Percentiles rank a stretch among this genome's conserved stretches.
These are phyloP conservation scores for Venturia aucupariae DNA, from an alignment of 2,329 filamentous ascomycete genomes.

Conservation along the genomic window DNA sequence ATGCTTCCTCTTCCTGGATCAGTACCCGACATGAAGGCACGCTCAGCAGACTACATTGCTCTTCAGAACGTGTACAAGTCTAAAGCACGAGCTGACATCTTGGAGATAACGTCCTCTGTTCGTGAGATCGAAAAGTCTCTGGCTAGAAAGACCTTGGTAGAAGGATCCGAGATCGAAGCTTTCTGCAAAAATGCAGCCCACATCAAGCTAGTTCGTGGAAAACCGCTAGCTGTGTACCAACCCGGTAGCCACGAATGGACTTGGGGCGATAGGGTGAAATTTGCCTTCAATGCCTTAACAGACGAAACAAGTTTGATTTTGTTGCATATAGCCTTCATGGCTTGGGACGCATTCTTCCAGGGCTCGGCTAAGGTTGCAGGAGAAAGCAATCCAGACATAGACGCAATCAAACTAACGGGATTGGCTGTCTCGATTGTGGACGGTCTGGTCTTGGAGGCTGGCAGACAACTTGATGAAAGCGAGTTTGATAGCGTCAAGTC, in stretches of 20 bases:
- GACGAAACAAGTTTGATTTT: constrained; percentile 37
- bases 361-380: constrained; percentile 28
- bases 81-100: constrained; percentile 70
- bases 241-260: constrained; percentile 30
- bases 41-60: constrained; percentile 79
- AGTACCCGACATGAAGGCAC: constrained; percentile 95
- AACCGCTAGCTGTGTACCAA: constrained; percentile 41
- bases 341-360: constrained; percentile 39
- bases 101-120: constrained; percentile 61
- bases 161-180: constrained; percentile 68
- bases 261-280: constrained; percentile 41
- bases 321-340: constrained; percentile 42
- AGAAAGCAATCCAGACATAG: constrained; percentile 25
- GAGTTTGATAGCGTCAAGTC: constrained; percentile 31
- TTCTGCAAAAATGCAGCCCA: constrained; percentile 96
- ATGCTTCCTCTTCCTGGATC: constrained; percentile 76
- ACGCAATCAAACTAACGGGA: background rate
- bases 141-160: constrained; percentile 42
- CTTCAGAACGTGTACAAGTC: constrained; percentile 89
- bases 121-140: constrained; percentile 44
- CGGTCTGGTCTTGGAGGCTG: constrained; percentile 33
- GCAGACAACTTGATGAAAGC: constrained; percentile 31
- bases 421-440: constrained; percentile 9
- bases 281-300: constrained; percentile 34
- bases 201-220: constrained; percentile 72